phyloP scores from a whole-genome alignment of 306 rosid genomes.

The Neltuma alba region DNA sequence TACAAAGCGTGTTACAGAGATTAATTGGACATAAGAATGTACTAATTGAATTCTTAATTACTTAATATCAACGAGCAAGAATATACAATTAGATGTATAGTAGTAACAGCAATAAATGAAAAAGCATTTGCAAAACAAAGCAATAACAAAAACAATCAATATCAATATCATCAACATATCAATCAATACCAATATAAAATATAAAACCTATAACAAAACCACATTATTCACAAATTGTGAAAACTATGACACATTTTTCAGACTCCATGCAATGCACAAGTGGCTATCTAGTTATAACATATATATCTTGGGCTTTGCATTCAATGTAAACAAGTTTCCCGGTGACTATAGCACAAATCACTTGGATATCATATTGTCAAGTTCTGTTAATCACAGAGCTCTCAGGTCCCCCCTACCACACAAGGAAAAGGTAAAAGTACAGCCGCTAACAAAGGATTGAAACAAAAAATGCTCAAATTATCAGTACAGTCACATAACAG shows the following conservation, averaged over 20 bases:
- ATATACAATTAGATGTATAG: background rate
- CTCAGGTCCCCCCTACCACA: background rate
- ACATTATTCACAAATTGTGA: background rate
- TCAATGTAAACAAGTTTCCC: background rate
- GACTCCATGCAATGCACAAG: background rate
- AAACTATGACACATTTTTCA: background rate
- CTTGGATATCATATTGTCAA: background rate
- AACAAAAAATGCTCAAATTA: background rate
- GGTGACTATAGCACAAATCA: conserved; percentile 4
- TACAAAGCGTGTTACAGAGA: background rate
- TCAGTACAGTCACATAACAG: conserved; percentile 14
- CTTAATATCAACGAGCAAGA: conserved; percentile 4
- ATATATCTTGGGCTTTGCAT: background rate
- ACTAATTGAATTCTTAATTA: background rate
- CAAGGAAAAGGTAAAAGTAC: background rate
- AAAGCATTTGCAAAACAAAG: background rate
- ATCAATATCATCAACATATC: background rate
- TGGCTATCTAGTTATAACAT: background rate
- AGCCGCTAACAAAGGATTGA: background rate
- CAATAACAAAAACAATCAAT: background rate
- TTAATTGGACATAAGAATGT: conserved; percentile 1
- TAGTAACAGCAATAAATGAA: conserved; percentile 10
- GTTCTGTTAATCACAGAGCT: conserved; percentile 6
- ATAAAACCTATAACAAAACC: background rate
- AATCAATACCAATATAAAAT: background rate